Evolutionary conservation across 305 asterid genomes (phyloP).

Genomic region (Fraxinus floribunda): DNA sequence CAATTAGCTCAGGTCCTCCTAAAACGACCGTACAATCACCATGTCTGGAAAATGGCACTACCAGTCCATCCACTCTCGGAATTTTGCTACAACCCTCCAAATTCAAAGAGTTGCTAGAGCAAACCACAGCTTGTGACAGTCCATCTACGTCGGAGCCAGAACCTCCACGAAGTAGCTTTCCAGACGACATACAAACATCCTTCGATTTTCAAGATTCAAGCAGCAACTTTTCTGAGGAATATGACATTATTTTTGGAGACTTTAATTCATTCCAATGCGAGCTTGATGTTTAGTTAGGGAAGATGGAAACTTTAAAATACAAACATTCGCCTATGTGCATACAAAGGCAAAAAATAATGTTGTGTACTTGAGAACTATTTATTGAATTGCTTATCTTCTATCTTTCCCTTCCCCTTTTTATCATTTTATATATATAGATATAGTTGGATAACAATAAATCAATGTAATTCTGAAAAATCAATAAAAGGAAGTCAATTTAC

Average conservation of each 20-base stretch:
- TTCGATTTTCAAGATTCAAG: conserved; percentile 70
- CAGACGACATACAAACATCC: conserved; percentile 84
- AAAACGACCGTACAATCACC: conserved; percentile 25
- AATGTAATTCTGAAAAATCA: not conserved
- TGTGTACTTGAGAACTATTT: not conserved
- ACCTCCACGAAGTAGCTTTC: conserved; percentile 59
- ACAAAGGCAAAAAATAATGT: not conserved
- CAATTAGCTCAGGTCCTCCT: conserved; percentile 30
- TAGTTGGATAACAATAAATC: not conserved
- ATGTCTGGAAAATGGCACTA: conserved; percentile 13
- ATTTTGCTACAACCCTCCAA: conserved; percentile 55
- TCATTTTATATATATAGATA: not conserved
- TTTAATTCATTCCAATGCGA: conserved; percentile 59
- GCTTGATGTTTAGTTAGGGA: conserved; percentile 37
- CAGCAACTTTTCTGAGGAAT: conserved; percentile 50
- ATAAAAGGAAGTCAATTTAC: not conserved
- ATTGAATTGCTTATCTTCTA: not conserved
- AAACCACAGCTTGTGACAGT: conserved; percentile 29
- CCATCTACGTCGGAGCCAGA: conserved; percentile 38
- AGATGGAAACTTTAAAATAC: not conserved
- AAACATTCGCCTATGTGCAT: conserved; percentile 1
- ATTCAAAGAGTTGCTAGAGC: conserved; percentile 59
- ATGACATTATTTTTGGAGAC: conserved; percentile 60
- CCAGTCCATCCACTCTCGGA: conserved; percentile 49
- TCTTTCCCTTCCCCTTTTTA: not conserved